Evolutionary conservation across 2,329 filamentous ascomycete genomes (phyloP).

Genomic region (Neocatenulostroma microsporum): DNA sequence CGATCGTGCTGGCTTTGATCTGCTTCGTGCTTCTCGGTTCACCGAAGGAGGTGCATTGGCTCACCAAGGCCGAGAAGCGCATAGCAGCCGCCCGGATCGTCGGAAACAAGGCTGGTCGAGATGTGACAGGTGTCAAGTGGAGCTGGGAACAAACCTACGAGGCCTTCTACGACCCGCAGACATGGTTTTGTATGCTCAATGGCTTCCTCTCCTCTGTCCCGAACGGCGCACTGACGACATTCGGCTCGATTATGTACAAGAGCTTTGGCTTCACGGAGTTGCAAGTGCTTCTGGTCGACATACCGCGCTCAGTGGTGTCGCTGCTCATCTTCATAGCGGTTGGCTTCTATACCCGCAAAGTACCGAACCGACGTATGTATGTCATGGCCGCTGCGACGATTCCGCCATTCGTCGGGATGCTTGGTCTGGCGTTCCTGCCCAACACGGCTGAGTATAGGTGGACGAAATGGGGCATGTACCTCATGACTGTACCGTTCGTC

Average conservation of each 20-base stretch:
- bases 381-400: constrained; percentile 28
- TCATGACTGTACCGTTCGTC: constrained; percentile 28
- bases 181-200: constrained; percentile 24
- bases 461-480: constrained; percentile 32
- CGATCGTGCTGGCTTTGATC: constrained; percentile 19
- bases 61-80: constrained; percentile 19
- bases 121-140: constrained; percentile 24
- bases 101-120: constrained; percentile 24
- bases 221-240: constrained; percentile 22
- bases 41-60: constrained; percentile 24
- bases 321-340: constrained; percentile 27
- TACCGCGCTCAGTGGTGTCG: constrained; percentile 25
- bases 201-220: constrained; percentile 23
- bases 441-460: constrained; percentile 27
- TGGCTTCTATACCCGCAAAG: constrained; percentile 26
- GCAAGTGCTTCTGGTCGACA: too few species aligned
- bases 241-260: constrained; percentile 21
- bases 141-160: too few species aligned
- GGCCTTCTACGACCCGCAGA: constrained; percentile 22
- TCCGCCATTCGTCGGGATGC: constrained; percentile 29
- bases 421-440: constrained; percentile 30
- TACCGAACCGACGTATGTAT: constrained; percentile 26
- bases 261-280: constrained; percentile 25
- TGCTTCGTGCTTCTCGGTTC: constrained; percentile 24
- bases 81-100: constrained; percentile 26